Evolutionary conservation across 805 yeast species (phyloP), one percentile per base, ranked within the genome.

Genomic region (Tetrapisispora namnaoensis): DNA sequence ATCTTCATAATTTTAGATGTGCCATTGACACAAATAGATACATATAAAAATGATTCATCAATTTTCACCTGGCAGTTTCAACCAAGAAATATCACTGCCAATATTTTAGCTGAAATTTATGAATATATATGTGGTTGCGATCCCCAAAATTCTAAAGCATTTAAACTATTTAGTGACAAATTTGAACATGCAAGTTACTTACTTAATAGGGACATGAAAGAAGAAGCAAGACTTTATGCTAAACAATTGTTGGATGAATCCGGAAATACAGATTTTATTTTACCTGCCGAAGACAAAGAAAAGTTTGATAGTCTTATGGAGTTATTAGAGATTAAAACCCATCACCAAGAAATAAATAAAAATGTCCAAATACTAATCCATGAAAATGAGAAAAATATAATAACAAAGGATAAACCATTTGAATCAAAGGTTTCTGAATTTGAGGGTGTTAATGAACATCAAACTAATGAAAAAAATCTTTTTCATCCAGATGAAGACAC

Each of bases 161-260:
- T 22, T 18, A 17, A 16, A n/a, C 11, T 45, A 17, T 22, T 28
- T 8, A 13, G 13, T 2, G 30, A 38, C 9, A 45, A 39, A 28
- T 6, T 32, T 2, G 18, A 38, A 2, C 43, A 39, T 38, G 41
- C 46, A 6, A 10, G 13, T 13, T 37, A 24, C 10, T 27, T 44
- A 4, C 3, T 35, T 10, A 30, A 37, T 13, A 7, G 8, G 4
- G 30, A 83, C 91, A 2, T 76, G 76, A 18, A 81, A 78, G 4
- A 71, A 72, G 36, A 82, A 84, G 77, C 46, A 13, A 27, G 21
- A 10, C 4, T 4, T 17, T 44, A 44, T 28, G 28, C 32, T 8
- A 27, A 28, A 4, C n/a, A 27, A 10, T 18, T 44, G 18, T 14
- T 37, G 4, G 17, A 35, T 1, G 14, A 17, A 3, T 4, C 35